These are phyloP conservation scores for Triticum monococcum DNA, from an alignment of 176 grass and related monocot genomes.

Conservation along the genomic window DNA sequence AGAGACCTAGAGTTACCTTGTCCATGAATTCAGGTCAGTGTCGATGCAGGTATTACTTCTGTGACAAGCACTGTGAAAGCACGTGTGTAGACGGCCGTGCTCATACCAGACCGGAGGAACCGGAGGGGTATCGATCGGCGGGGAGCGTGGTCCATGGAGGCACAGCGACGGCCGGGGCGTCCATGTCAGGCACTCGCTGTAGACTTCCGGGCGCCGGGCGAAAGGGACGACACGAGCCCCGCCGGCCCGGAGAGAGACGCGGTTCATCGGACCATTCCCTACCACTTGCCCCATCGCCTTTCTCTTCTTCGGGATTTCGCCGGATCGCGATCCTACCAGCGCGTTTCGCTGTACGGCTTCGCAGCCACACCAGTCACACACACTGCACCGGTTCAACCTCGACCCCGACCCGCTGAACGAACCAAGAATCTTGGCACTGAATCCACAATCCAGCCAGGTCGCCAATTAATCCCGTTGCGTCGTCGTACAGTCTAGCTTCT, in stretches of 20 bases:
- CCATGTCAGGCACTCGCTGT: not conserved
- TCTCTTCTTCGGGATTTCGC: constrained; percentile 20
- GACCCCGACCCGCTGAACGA: not conserved
- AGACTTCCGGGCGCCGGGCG: constrained; percentile 5
- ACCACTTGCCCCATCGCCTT: constrained; percentile 2
- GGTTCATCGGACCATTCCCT: not conserved
- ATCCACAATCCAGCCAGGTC: not conserved
- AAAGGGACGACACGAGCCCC: constrained; percentile 2
- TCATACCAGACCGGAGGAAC: not conserved
- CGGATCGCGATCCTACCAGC: not conserved
- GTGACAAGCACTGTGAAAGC: constrained; percentile 11
- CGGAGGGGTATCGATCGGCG: no score
- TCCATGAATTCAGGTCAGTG: not conserved
- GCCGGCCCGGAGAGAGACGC: not conserved
- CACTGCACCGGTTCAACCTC: not conserved
- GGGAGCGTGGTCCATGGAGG: constrained; percentile 24
- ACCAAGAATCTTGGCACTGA: not conserved
- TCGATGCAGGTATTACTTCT: not conserved
- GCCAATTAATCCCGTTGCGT: not conserved
- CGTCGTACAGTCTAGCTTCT: not conserved
- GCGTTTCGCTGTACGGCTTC: not conserved
- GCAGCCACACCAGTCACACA: not conserved
- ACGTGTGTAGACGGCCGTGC: not conserved
- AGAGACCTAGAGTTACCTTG: not conserved
- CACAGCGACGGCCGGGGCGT: constrained; percentile 10